Evolutionary conservation across 805 yeast genomes (phyloP).

Genomic region (Candida takata): DNA sequence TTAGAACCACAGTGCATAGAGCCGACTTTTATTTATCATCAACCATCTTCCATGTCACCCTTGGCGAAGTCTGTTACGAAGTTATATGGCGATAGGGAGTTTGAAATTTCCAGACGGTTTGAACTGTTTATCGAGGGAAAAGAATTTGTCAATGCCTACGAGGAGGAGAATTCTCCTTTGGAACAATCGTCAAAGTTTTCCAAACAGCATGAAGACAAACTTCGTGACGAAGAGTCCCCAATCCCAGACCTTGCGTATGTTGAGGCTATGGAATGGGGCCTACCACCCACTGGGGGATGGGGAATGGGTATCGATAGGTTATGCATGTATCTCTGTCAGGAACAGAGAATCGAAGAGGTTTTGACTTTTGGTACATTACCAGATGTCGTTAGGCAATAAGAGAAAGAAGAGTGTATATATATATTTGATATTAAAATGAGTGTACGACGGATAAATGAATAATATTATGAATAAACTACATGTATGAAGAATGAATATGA

Average conservation of each 20-base stretch:
- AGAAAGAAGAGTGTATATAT: background rate
- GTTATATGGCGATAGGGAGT: slow-evolving; percentile 25
- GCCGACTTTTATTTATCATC: slow-evolving; percentile 76
- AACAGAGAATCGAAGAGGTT: slow-evolving; percentile 65
- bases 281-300: slow-evolving; percentile 99
- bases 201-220: slow-evolving; percentile 46
- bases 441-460: too few species aligned
- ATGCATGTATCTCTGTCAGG: slow-evolving; percentile 66
- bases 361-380: slow-evolving; percentile 66
- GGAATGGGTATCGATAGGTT: slow-evolving; percentile 92
- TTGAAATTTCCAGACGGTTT: slow-evolving; percentile 58
- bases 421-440: too few species aligned
- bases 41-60: slow-evolving; percentile 83
- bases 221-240: slow-evolving; percentile 53
- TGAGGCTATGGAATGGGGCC: slow-evolving; percentile 78
- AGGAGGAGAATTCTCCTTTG: slow-evolving; percentile 88
- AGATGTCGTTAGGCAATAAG: slow-evolving; percentile 58
- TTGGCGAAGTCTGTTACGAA: slow-evolving; percentile 59
- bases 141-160: slow-evolving; percentile 90
- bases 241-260: slow-evolving; percentile 70
- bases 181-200: slow-evolving; percentile 59
- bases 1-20: slow-evolving; percentile 55
- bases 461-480: too few species aligned
- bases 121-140: slow-evolving; percentile 76
- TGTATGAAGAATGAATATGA: too few species aligned